Base-by-base conservation (phyloP, 768 basidiomycete genomes). In the Macrolepiota dolichaula region DNA sequence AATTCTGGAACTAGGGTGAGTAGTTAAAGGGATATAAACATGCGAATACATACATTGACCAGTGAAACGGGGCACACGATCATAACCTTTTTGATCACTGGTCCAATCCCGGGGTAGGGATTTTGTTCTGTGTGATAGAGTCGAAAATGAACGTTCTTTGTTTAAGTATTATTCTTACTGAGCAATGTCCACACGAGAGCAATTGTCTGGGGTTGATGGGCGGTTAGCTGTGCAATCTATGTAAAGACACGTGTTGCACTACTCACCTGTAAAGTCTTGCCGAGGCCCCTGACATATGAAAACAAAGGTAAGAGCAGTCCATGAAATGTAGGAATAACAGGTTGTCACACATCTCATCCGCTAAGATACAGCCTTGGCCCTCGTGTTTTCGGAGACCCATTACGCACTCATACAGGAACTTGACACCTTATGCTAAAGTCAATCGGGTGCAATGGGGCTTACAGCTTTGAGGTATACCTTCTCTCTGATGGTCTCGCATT, bases 31-130 rank as follows among this genome's bases (percentile, higher is more conserved):
- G 36, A 29, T 22, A 47, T n/a, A 38, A 7, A 51, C n/a, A 42
- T 40, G 7, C 9, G 58, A 42, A 52, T 4, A 70, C 83, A 64
- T 67, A 94, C 94, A 62, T 86, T 91, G 65, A 96, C 78, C 35
- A 98, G 77, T 12, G 94, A 89, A 12, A 97, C 96, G 0, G 97
- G 97, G 69, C 96, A 97, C 35, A 94, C 97, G 62, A 99, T 88
- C 59, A 99, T 76, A 10, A 85, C 92, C 73, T 96, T 97, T 61
- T 89, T 85, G 7, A 92, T 81, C 5, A 77, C 77, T 13, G 86
- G 78, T 3, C 75, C 76, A 27, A 72, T 74, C 2, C 79, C 82
- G 1, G 80, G 81, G 69, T 92, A 94, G 3, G 90, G 89, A 67
- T 88, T 94, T 76, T 97, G 95, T 70, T 87, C 94, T 96, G 67